Percentiles rank a stretch among this genome's conserved stretches.
phyloP scores from a whole-genome alignment of 345 rosid species.

The Cardamine occulta region DNA sequence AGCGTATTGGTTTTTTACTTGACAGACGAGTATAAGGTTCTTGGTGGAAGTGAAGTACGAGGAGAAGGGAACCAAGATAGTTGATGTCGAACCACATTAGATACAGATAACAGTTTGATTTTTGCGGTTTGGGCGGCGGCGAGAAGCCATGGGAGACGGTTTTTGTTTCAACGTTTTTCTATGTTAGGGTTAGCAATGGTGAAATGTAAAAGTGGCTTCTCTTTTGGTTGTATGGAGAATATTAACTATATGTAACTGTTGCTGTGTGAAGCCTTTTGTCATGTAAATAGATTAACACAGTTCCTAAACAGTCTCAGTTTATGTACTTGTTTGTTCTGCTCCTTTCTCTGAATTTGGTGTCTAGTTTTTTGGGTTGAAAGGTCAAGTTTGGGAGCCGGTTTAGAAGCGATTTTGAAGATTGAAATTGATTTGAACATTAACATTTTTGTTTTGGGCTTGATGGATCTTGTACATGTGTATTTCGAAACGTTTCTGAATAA shows the following conservation, averaged over 20 bases:
- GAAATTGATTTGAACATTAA: too few species aligned
- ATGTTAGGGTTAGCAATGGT: not conserved
- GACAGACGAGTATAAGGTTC: constrained; percentile 68
- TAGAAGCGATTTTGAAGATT: not conserved
- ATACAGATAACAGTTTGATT: not conserved
- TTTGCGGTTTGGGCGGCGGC: not conserved
- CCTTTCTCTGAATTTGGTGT: not conserved
- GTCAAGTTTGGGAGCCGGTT: not conserved
- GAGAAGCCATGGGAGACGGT: constrained; percentile 16
- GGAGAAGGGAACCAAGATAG: constrained; percentile 48
- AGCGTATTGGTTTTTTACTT: not conserved
- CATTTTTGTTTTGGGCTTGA: too few species aligned
- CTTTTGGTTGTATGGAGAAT: constrained; percentile 18
- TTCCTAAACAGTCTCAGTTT: too few species aligned
- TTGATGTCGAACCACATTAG: constrained; percentile 39
- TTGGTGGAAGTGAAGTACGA: constrained; percentile 77
- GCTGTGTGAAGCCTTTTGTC: constrained; percentile 35
- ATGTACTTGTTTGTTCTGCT: not conserved
- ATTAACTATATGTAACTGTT: not conserved
- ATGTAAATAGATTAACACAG: constrained; percentile 20
- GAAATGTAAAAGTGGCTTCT: constrained; percentile 10
- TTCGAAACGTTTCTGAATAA: too few species aligned
- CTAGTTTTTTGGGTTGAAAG: not conserved
- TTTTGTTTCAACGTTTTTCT: constrained; percentile 16
- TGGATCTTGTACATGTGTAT: too few species aligned